phyloP scores from a whole-genome alignment of 192 early-diverging fungal species.

The Coemansia biformis region DNA sequence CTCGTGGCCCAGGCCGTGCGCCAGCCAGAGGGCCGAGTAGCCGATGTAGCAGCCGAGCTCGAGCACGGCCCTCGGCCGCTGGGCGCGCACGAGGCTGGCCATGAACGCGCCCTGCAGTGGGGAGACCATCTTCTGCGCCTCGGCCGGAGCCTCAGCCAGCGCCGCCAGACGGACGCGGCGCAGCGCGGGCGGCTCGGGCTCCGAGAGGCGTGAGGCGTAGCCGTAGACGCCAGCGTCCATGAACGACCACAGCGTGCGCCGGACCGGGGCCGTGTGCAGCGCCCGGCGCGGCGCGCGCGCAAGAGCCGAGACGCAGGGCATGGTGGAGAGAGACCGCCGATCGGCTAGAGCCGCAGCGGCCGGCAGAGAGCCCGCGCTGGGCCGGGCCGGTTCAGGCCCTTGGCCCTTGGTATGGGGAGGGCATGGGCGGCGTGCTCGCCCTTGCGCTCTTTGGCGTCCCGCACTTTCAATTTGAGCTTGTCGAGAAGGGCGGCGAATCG shows the following conservation, averaged over 20 bases:
- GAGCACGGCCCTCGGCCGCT: constrained; percentile 40
- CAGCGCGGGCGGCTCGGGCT: constrained; percentile 16
- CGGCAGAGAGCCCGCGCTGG: too few relatives aligned
- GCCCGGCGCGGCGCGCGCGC: not conserved
- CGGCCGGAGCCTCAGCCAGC: constrained; percentile 2
- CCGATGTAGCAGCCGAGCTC: constrained; percentile 70
- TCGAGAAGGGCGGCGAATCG: too few relatives aligned
- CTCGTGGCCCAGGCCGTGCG: constrained; percentile 47
- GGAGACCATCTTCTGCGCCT: constrained; percentile 42
- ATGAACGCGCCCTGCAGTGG: constrained; percentile 41
- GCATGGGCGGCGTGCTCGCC: too few relatives aligned
- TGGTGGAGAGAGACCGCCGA: too few relatives aligned
- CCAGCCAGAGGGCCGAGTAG: constrained; percentile 60
- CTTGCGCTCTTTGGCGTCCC: too few relatives aligned
- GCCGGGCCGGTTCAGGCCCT: too few relatives aligned
- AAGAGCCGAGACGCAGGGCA: not conserved
- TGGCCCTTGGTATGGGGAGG: too few relatives aligned
- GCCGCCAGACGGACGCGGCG: constrained; percentile 12
- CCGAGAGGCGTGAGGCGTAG: constrained; percentile 15
- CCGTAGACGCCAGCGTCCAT: constrained; percentile 17
- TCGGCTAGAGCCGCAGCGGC: too few relatives aligned
- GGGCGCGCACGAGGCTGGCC: constrained; percentile 22
- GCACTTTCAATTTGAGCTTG: too few relatives aligned
- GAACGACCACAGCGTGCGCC: constrained; percentile 20
- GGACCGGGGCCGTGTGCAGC: not conserved